Percentiles rank a stretch among this genome's conserved stretches.
Conservation (phyloP, 1,284 basidiomycete genomes). For the Leucoagaricus sp. region DNA sequence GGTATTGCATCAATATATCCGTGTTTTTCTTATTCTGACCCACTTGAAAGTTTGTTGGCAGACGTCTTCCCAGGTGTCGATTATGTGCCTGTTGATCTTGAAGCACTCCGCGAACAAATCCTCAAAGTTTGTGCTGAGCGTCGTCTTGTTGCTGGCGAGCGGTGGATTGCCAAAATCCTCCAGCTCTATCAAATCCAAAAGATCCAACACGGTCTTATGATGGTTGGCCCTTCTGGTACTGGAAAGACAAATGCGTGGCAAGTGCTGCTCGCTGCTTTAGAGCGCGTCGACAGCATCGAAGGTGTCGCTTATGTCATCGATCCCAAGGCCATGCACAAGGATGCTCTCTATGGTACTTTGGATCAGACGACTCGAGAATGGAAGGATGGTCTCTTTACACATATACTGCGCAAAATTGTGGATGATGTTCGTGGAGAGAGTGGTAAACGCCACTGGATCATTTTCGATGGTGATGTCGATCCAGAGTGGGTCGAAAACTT, state of each 20-base stretch:
- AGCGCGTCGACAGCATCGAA: slow-evolving; percentile 90
- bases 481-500: slow-evolving; percentile 99
- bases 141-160: slow-evolving; percentile 82
- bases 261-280: slow-evolving; percentile 88
- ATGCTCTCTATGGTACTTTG: slow-evolving; percentile 95
- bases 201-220: slow-evolving; percentile 99
- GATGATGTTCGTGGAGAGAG: slow-evolving; percentile 99
- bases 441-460: slow-evolving; percentile 97
- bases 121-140: slow-evolving; percentile 86
- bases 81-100: slow-evolving; percentile 88
- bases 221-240: slow-evolving; percentile 97
- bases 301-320: slow-evolving; percentile 97
- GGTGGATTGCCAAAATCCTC: slow-evolving; percentile 95
- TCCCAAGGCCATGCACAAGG: slow-evolving; percentile 99
- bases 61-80: slow-evolving; percentile 98
- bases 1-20: slow-evolving; percentile 45
- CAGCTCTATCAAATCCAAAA: slow-evolving; percentile 99
- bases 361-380: slow-evolving; percentile 98
- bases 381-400: slow-evolving; percentile 99
- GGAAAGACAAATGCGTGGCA: slow-evolving; percentile 99
- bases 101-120: slow-evolving; percentile 84
- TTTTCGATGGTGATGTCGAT: slow-evolving; percentile 99
- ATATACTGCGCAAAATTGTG: slow-evolving; percentile 96
- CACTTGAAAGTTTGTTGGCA: slow-evolving; percentile 90
- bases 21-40: too few relatives aligned